Base-by-base conservation (phyloP, 257 asterid species). In the Knoxia roxburghii region DNA sequence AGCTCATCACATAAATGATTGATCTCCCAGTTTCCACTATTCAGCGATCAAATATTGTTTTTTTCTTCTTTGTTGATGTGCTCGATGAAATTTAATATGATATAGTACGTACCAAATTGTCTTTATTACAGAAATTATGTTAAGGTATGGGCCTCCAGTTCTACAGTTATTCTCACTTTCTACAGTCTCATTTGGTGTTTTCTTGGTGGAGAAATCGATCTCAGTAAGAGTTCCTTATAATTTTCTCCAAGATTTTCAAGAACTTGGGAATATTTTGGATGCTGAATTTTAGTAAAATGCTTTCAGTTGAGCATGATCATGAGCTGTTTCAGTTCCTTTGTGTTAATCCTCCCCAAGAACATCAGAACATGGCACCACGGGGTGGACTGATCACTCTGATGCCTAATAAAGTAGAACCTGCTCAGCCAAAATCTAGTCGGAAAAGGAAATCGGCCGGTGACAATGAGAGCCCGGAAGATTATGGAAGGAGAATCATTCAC, bases 401-500 rank as follows among this genome's bases (percentile, higher is more conserved):
- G 58, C 69, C 58, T 46, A 50, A n/a, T n/a, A n/a, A 33, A 11
- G 21, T 24, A 18, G 58, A 64, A 21, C 40, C 65, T 2, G 6
- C 21, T 7, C 9, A 49, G 18, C 59, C 46, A 30, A 51, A 11
- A 30, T 20, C 46, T 23, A 14, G 48, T 29, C 3, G 26, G 58
- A 40, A 45, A 17, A 65, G 50, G n/a, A 58, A 72, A 40, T 3
- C 70, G 0, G 18, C 59, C 0, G 10, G 12, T 24, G 63, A 49
- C 12, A 21, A 12, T 23, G 61, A 56, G 12, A 33, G 43, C 40
- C 59, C 39, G 15, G 65, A 21, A 35, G 61, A 32, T 9, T 35
- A 56, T 12, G 51, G 17, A 12, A 74, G 76, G 81, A 86, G 73
- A 69, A 61, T 43, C 13, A 57, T 71, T 32, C 91, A 87, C 52